Percentiles rank a stretch among this genome's conserved stretches.
phyloP scores from a whole-genome alignment of 805 yeast genomes.

The Ogataea pignaliae region DNA sequence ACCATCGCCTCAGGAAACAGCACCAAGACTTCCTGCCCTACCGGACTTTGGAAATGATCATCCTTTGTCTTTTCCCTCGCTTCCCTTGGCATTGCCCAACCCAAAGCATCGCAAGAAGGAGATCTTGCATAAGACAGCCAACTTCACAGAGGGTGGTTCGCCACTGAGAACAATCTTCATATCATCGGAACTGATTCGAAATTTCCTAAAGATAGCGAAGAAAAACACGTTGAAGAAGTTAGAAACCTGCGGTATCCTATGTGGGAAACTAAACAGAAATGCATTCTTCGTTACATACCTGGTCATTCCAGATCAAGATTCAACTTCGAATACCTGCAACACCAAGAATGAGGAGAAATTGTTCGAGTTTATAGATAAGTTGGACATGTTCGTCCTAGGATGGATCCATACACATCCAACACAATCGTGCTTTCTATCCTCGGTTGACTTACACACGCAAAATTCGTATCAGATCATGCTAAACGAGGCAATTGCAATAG shows the following conservation, averaged over 20 bases:
- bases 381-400: constrained; percentile 59
- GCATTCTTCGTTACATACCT: constrained; percentile 62
- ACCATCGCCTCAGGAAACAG: neutral
- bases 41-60: neutral
- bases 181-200: constrained; percentile 39
- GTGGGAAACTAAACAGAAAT: constrained; percentile 56
- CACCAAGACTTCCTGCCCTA: constrained; percentile 7
- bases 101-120: constrained; percentile 3
- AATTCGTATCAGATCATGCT: constrained; percentile 65
- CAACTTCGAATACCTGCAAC: constrained; percentile 58
- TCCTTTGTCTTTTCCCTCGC: neutral
- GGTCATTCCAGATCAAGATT: constrained; percentile 58
- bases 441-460: constrained; percentile 66
- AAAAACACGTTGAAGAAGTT: constrained; percentile 45
- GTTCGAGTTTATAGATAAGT: constrained; percentile 49
- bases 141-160: constrained; percentile 51
- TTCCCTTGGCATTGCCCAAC: neutral
- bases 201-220: constrained; percentile 43
- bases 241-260: constrained; percentile 65
- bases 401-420: constrained; percentile 78
- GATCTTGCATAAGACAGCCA: constrained; percentile 34
- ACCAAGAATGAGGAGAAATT: constrained; percentile 57
- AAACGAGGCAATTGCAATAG: constrained; percentile 65
- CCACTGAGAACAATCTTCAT: constrained; percentile 49
- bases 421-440: constrained; percentile 63